Conservation (phyloP, 148 eudicot genomes). For the Persicaria tinctoria region DNA sequence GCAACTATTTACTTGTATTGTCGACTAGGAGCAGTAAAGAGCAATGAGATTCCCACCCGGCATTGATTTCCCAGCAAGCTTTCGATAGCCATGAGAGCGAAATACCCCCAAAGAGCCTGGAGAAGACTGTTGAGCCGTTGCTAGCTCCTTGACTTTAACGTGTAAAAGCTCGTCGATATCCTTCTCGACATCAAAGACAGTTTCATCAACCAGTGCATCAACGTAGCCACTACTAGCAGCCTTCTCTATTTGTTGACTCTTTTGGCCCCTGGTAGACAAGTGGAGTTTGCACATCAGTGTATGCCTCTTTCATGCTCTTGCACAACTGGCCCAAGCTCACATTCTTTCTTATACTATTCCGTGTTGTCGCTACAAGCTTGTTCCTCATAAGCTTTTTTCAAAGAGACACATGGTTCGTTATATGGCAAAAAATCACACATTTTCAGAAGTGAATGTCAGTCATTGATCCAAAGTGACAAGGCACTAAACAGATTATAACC, state of each 20-base stretch:
- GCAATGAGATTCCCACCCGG: constrained; percentile 83
- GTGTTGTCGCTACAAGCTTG: constrained; percentile 78
- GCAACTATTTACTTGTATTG: constrained; percentile 60
- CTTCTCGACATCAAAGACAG: constrained; percentile 85
- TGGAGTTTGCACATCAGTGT: constrained; percentile 89
- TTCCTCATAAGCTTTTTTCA: constrained; percentile 61
- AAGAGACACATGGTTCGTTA: not conserved
- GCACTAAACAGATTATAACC: not conserved
- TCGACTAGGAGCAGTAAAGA: constrained; percentile 93
- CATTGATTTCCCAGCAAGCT: constrained; percentile 98
- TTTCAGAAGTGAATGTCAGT: not conserved
- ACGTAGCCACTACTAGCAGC: constrained; percentile 66
- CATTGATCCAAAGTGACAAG: not conserved
- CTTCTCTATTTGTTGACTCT: constrained; percentile 72
- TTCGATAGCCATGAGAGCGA: constrained; percentile 98
- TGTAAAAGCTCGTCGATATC: constrained; percentile 89
- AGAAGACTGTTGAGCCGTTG: constrained; percentile 85
- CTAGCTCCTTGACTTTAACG: constrained; percentile 86
- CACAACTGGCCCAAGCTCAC: constrained; percentile 68
- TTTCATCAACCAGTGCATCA: constrained; percentile 79
- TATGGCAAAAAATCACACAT: not conserved
- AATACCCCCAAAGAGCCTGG: constrained; percentile 95
- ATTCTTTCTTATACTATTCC: constrained; percentile 61
- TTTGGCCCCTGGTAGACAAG: constrained; percentile 90
- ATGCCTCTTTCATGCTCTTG: constrained; percentile 75